These are phyloP conservation scores for Boletus tylopilopsis DNA, from an alignment of 768 basidiomycete species.

Conservation along the genomic window DNA sequence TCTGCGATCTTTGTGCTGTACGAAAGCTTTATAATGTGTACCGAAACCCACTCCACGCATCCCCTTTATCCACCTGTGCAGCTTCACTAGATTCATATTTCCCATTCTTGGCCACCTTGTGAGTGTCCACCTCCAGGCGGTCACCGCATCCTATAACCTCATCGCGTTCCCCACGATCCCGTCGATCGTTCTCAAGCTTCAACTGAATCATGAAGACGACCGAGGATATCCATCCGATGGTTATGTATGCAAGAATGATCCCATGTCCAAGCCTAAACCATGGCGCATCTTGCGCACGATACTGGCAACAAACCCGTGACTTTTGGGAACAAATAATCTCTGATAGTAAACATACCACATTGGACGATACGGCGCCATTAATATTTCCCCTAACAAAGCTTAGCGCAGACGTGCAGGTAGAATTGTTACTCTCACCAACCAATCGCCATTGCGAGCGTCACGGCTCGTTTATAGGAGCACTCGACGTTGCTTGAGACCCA, in stretches of 20 bases:
- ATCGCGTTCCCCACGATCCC: constrained; percentile 66
- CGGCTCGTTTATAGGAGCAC: constrained; percentile 70
- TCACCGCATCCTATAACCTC: constrained; percentile 54
- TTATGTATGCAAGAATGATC: constrained; percentile 67
- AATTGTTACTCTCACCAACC: constrained; percentile 37
- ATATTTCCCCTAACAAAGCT: constrained; percentile 47
- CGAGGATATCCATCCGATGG: constrained; percentile 56
- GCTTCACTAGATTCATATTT: constrained; percentile 51
- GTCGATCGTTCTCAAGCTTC: constrained; percentile 54
- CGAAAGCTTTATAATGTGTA: constrained; percentile 43
- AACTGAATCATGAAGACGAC: constrained; percentile 45
- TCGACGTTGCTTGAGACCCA: constrained; percentile 75
- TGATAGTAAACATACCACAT: constrained; percentile 49
- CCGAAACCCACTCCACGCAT: constrained; percentile 74
- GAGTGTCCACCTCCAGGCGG: constrained; percentile 36
- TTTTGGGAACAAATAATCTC: not conserved
- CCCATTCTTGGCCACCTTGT: constrained; percentile 44
- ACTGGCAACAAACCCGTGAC: constrained; percentile 35
- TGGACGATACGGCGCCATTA: constrained; percentile 65
- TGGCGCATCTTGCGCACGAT: constrained; percentile 59
- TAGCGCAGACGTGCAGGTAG: constrained; percentile 15
- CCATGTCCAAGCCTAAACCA: constrained; percentile 70
- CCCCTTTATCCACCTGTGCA: constrained; percentile 59
- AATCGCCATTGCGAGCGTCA: constrained; percentile 67
- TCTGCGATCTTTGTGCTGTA: too few relatives aligned